Evolutionary conservation across 108 stramenopile genomes (phyloP).

Genomic region (Parietichytrium sp.): DNA sequence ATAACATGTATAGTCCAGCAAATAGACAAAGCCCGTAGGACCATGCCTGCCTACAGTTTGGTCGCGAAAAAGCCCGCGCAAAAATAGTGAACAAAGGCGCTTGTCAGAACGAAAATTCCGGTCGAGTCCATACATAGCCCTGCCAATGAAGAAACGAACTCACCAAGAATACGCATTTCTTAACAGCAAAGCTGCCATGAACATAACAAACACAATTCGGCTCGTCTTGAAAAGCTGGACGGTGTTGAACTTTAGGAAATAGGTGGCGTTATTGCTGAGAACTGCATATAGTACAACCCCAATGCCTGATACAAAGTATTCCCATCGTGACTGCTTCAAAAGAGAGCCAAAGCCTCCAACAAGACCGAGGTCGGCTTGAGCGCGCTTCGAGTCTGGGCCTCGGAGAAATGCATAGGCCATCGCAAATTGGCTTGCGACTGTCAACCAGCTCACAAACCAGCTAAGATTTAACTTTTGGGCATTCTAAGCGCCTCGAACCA

Average conservation of each 20-base stretch:
- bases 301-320: background rate
- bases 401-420: too few species aligned
- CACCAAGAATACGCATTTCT: background rate
- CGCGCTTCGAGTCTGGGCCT: too few species aligned
- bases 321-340: background rate
- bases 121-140: too few species aligned
- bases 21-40: background rate
- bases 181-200: background rate
- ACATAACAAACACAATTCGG: constrained; percentile 7
- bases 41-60: too few species aligned
- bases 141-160: too few species aligned
- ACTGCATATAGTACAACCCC: background rate
- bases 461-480: background rate
- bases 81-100: too few species aligned
- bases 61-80: too few species aligned
- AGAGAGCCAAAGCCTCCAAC: background rate
- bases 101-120: too few species aligned
- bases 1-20: background rate
- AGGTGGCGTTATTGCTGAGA: background rate
- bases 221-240: constrained; percentile 29
- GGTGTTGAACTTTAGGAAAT: background rate
- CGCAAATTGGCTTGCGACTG: background rate
- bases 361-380: too few species aligned
- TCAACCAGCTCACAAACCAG: constrained; percentile 23
- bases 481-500: too few species aligned